Evolutionary conservation across 2,329 filamentous ascomycete species (phyloP).

Genomic region (Colletotrichum sp.): DNA sequence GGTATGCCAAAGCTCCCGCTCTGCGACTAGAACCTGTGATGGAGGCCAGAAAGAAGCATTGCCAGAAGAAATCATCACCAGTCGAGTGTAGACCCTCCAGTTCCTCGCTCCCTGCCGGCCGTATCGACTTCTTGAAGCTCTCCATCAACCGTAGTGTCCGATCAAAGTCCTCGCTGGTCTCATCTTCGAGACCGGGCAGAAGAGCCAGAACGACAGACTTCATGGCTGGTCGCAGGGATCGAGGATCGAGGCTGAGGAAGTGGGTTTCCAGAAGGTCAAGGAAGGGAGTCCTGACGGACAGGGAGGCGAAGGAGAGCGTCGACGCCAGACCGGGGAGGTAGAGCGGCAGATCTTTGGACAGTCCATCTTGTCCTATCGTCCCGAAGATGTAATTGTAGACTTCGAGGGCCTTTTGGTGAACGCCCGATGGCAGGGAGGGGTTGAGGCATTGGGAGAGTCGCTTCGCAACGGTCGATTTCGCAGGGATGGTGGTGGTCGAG

Average conservation of each 20-base stretch:
- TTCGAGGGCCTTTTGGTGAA: constrained; percentile 96
- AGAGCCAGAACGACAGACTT: constrained; percentile 91
- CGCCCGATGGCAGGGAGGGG: constrained; percentile 89
- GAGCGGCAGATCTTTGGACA: constrained; percentile 82
- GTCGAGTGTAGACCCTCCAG: constrained; percentile 59
- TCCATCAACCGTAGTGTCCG: constrained; percentile 81
- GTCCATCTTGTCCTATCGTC: constrained; percentile 79
- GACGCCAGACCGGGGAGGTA: constrained; percentile 90
- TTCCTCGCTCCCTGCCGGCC: constrained; percentile 55
- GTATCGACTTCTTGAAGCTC: constrained; percentile 73
- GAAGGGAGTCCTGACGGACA: constrained; percentile 86
- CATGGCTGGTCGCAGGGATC: constrained; percentile 81
- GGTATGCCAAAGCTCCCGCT: constrained; percentile 85
- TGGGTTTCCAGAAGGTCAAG: constrained; percentile 84
- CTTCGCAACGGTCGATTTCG: constrained; percentile 84
- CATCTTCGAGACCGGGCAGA: constrained; percentile 90
- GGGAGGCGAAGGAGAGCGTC: constrained; percentile 91
- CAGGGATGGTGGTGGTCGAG: constrained; percentile 74
- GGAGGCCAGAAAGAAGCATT: constrained; percentile 92
- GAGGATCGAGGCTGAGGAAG: constrained; percentile 74
- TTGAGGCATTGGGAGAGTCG: constrained; percentile 95
- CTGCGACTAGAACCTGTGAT: constrained; percentile 88
- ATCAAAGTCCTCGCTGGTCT: constrained; percentile 97
- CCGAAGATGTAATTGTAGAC: constrained; percentile 91
- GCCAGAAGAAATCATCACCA: constrained; percentile 93